Evolutionary conservation across 768 basidiomycete species (phyloP).

Genomic region (Exsudoporus frostii): DNA sequence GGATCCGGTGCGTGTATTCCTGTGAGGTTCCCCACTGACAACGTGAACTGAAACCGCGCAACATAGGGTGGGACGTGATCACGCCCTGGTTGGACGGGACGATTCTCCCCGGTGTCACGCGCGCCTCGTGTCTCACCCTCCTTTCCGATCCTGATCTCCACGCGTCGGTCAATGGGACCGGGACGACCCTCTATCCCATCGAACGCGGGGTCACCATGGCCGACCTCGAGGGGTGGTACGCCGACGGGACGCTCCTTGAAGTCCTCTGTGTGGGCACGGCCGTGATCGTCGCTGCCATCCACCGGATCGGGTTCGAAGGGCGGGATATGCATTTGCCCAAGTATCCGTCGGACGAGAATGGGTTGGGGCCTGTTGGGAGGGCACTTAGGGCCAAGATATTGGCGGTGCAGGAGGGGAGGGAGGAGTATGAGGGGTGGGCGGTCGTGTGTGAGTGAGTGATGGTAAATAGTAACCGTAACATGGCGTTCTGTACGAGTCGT

Average conservation of each 20-base stretch:
- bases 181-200: conserved; percentile 39
- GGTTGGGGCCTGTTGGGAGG: conserved; percentile 56
- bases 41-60: too few species aligned
- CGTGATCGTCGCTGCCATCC: conserved; percentile 68
- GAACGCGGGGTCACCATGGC: conserved; percentile 61
- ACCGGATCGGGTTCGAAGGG: conserved; percentile 71
- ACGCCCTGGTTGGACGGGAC: conserved; percentile 90
- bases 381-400: conserved; percentile 71
- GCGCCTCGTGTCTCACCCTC: conserved; percentile 78
- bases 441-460: conserved; percentile 30
- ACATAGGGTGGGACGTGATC: conserved; percentile 63
- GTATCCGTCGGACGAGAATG: conserved; percentile 35
- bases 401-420: conserved; percentile 70
- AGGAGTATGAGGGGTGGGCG: conserved; percentile 64
- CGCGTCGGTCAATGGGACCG: too few species aligned
- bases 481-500: too few species aligned
- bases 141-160: conserved; percentile 57
- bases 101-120: conserved; percentile 90
- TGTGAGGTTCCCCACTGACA: too few species aligned
- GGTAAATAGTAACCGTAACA: too few species aligned
- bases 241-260: conserved; percentile 70
- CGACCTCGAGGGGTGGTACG: conserved; percentile 53
- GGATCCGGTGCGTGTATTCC: conserved; percentile 43
- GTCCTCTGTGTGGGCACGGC: conserved; percentile 86
- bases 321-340: conserved; percentile 62